Conservation (phyloP, 1,284 basidiomycete genomes). For the Cerioporus squamosus region DNA sequence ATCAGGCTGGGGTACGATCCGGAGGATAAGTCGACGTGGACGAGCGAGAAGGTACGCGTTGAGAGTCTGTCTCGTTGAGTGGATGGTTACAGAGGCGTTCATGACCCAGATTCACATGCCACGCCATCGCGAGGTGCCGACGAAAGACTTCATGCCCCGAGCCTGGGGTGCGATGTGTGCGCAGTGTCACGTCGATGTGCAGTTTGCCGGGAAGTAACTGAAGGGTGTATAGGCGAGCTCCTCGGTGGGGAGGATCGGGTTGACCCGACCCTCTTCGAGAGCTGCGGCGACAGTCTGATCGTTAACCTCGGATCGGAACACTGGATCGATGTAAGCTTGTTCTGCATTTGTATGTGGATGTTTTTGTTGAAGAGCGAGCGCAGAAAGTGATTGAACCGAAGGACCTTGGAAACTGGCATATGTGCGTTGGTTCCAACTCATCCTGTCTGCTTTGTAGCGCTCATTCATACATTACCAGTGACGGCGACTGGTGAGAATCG, state of each 20-base stretch:
- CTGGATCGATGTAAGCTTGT: slow-evolving; percentile 30
- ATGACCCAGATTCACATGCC: slow-evolving; percentile 38
- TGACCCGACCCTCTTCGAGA: slow-evolving; percentile 36
- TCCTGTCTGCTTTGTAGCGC: no score
- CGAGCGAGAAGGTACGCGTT: slow-evolving; percentile 33
- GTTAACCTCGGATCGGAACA: slow-evolving; percentile 39
- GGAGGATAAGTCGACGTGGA: slow-evolving; percentile 38
- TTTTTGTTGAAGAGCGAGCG: background rate
- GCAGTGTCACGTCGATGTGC: slow-evolving; percentile 1
- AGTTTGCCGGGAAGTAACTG: background rate
- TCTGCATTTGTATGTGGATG: background rate
- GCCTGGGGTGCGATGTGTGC: slow-evolving; percentile 42
- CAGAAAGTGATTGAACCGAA: slow-evolving; percentile 33
- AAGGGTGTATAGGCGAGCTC: slow-evolving; percentile 32
- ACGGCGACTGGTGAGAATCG: slow-evolving; percentile 35
- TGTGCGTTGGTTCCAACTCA: slow-evolving; percentile 23
- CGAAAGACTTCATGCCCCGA: slow-evolving; percentile 37
- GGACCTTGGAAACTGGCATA: slow-evolving; percentile 41
- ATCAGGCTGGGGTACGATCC: slow-evolving; percentile 41
- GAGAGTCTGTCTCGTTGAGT: background rate
- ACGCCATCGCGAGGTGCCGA: slow-evolving; percentile 37
- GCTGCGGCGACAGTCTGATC: slow-evolving; percentile 40
- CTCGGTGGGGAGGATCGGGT: slow-evolving; percentile 41
- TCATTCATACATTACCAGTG: slow-evolving; percentile 18
- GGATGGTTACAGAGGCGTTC: background rate